Conservation (phyloP, 1,284 basidiomycete genomes). For the Lignosus rhinocerotis region DNA sequence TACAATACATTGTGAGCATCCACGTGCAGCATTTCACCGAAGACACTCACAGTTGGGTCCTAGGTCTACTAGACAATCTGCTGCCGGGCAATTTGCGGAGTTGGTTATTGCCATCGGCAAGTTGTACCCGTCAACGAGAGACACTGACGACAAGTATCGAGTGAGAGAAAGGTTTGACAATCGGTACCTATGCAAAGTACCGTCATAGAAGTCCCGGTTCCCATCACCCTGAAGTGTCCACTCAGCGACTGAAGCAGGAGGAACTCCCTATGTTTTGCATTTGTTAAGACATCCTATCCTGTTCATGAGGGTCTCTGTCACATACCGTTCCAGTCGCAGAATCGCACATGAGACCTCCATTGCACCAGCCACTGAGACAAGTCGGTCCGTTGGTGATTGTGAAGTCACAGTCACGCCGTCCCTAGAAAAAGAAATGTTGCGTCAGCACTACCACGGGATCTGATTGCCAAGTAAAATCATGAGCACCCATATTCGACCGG, state of each 20-base stretch:
- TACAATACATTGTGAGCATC: neutral
- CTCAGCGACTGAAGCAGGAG: conserved; percentile 46
- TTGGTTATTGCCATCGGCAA: conserved; percentile 43
- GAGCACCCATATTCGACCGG: conserved; percentile 40
- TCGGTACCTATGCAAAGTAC: conserved; percentile 8
- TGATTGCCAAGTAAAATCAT: neutral
- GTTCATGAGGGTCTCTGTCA: conserved; percentile 3
- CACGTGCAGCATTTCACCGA: neutral
- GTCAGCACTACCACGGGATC: neutral
- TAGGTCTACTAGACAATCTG: conserved; percentile 45
- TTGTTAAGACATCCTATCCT: neutral
- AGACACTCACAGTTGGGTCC: conserved; percentile 35
- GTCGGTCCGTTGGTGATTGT: conserved; percentile 39
- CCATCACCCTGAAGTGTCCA: conserved; percentile 40
- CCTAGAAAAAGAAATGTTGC: conserved; percentile 15
- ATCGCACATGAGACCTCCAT: conserved; percentile 49
- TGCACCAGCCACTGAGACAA: conserved; percentile 45
- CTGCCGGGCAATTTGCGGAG: conserved; percentile 38
- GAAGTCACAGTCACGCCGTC: conserved; percentile 44
- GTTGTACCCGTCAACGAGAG: conserved; percentile 44
- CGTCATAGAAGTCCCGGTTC: conserved; percentile 43
- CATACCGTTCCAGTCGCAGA: conserved; percentile 33
- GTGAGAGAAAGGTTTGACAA: neutral
- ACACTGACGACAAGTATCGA: conserved; percentile 25
- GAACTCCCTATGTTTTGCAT: conserved; percentile 34